phyloP scores from a whole-genome alignment of 805 yeast genomes.

The Saccharomycopsis synnaedendra region DNA sequence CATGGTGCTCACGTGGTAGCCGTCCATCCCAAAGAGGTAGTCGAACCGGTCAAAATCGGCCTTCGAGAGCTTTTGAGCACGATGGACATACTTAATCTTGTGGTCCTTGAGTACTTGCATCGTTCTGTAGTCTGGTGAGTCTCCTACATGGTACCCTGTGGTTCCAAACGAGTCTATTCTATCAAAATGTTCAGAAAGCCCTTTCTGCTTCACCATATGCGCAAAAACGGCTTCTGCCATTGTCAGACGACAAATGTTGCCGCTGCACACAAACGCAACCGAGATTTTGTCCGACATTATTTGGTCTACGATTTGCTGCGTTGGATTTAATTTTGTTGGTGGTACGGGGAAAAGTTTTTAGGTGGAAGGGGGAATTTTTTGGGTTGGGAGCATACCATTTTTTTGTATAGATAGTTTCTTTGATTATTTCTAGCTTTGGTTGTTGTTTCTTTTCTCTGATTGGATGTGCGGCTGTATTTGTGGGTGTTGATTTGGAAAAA shows the following conservation, averaged over 20 bases:
- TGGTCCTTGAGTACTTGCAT: conserved; percentile 4
- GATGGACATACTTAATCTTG: conserved; percentile 3
- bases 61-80: conserved; percentile 3
- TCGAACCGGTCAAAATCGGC: conserved; percentile 5
- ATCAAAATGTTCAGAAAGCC: conserved; percentile 2
- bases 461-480: too few relatives aligned
- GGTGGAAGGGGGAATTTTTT: too few relatives aligned
- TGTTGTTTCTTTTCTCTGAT: too few relatives aligned
- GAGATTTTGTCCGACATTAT: neutral
- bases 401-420: too few relatives aligned
- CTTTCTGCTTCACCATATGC: conserved; percentile 3
- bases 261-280: conserved; percentile 7
- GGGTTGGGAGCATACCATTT: too few relatives aligned
- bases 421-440: too few relatives aligned
- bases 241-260: conserved; percentile 8
- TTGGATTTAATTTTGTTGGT: too few relatives aligned
- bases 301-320: too few relatives aligned
- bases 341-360: too few relatives aligned
- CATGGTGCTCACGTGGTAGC: conserved; percentile 3
- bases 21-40: conserved; percentile 12
- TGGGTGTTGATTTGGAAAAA: too few relatives aligned
- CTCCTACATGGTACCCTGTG: conserved; percentile 11
- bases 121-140: conserved; percentile 11
- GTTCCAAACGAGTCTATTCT: conserved; percentile 12
- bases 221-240: conserved; percentile 11